phyloP scores from a whole-genome alignment of 1,284 basidiomycete species.

The Tilletia horrida region DNA sequence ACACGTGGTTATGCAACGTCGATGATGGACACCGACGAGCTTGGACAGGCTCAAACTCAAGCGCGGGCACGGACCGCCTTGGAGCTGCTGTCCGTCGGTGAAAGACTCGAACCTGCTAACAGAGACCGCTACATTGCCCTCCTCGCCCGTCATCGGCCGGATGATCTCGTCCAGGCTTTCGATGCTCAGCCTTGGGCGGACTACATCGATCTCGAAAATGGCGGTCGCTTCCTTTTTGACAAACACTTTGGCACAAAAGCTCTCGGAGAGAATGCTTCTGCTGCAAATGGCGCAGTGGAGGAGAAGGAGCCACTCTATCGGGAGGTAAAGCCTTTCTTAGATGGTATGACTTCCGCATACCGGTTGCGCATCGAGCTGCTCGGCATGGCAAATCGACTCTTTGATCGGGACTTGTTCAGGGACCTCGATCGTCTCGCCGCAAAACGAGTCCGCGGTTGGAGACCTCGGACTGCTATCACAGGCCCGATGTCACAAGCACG shows the following conservation, averaged over 20 bases:
- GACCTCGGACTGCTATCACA: not conserved
- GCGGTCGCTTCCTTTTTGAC: slow-evolving; percentile 15
- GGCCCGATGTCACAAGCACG: not conserved
- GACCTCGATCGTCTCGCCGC: slow-evolving; percentile 61
- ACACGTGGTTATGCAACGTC: slow-evolving; percentile 3
- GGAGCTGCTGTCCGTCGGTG: slow-evolving; percentile 7
- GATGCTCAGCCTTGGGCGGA: slow-evolving; percentile 14
- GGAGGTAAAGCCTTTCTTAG: slow-evolving; percentile 84
- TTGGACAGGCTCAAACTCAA: not conserved
- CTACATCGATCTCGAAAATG: slow-evolving; percentile 12
- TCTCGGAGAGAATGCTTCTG: slow-evolving; percentile 81
- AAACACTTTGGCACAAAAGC: slow-evolving; percentile 55
- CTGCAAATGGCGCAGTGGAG: slow-evolving; percentile 49
- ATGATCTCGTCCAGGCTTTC: slow-evolving; percentile 62
- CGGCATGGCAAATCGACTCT: slow-evolving; percentile 76
- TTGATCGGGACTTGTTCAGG: slow-evolving; percentile 77
- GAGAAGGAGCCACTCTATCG: slow-evolving; percentile 64
- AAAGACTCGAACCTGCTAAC: slow-evolving; percentile 60
- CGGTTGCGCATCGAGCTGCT: slow-evolving; percentile 85
- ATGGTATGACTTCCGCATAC: slow-evolving; percentile 91
- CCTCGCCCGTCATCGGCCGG: slow-evolving; percentile 69
- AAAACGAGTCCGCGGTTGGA: not conserved
- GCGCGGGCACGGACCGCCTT: slow-evolving; percentile 1
- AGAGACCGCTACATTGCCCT: slow-evolving; percentile 69
- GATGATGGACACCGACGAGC: not conserved